Base-by-base conservation (phyloP, 305 asterid species). In the Vinca major region DNA sequence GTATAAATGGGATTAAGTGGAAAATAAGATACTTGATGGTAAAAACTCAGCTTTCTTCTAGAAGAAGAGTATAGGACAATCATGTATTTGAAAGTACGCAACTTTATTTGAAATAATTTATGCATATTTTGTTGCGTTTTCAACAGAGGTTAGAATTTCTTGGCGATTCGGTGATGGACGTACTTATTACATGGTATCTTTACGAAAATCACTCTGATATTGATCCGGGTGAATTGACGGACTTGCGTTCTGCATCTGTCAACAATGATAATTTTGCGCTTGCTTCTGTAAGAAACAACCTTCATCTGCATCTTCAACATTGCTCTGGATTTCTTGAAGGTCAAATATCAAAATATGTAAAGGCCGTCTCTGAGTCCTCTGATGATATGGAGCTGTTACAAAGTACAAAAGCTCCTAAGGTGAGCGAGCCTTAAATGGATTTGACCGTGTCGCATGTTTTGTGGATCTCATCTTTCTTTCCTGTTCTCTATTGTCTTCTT, bases 91-190 rank as follows among this genome's bases (percentile, higher is more conserved):
- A 10, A 41, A 44, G 52, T 44, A n/a, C 36, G 7, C 47, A 51
- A 10, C 36, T 52, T 51, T 40, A 39, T n/a, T 49, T 62, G 33
- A 17, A 10, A 50, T 65, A n/a, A 37, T 52, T 60, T 45, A 45
- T 43, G 50, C 13, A 16, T 50, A 13, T 77, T 19, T 68, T 71
- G 21, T 62, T 74, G 68, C 61, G 73, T 71, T 48, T 74, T 20
- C 77, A 50, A 63, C 88, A 93, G 99, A 86, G 99, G 80, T 91
- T 94, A 45, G 99, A 94, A 77, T 94, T 88, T 88, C 98, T 94
- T 8, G 99, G 99, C 1, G 99, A 94, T 68, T 88, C 99, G 5
- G 98, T 86, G 71, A 69, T 91, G 85, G 99, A 91, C 79, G 56
- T 94, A 73, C 91, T 94, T 54, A 80, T 94, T 51, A 91, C 98